These are phyloP conservation scores for Heterobasidion parviporum DNA, from an alignment of 1,284 basidiomycete genomes.

Conservation along the genomic window DNA sequence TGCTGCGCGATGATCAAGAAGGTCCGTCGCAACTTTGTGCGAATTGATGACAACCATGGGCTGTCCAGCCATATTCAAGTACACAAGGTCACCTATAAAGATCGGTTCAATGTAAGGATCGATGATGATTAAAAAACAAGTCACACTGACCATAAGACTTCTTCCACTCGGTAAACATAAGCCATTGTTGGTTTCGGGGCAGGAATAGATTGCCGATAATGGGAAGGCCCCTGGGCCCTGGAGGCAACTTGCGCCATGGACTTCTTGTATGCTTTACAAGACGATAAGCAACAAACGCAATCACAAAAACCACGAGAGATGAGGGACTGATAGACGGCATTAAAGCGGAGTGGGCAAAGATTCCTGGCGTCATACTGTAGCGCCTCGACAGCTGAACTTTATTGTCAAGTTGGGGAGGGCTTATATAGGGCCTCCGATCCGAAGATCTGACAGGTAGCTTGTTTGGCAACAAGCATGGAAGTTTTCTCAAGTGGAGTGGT, in stretches of 20 bases:
- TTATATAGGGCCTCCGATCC: too few relatives aligned
- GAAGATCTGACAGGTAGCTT: too few relatives aligned
- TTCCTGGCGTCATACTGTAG: too few relatives aligned
- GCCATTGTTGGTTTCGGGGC: not conserved
- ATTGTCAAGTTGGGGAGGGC: too few relatives aligned
- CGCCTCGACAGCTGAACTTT: too few relatives aligned
- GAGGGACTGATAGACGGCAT: too few relatives aligned
- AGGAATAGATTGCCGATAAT: not conserved
- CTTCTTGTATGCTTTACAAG: not conserved
- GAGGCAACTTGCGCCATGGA: slow-evolving; percentile 1
- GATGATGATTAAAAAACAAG: not conserved
- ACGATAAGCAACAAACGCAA: too few relatives aligned
- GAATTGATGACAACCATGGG: slow-evolving; percentile 19
- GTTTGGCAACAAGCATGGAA: too few relatives aligned
- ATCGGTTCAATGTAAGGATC: not conserved
- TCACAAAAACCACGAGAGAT: too few relatives aligned
- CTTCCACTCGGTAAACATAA: not conserved
- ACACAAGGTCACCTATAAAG: slow-evolving; percentile 18
- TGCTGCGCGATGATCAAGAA: slow-evolving; percentile 17
- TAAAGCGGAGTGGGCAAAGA: too few relatives aligned
- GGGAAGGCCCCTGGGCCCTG: not conserved
- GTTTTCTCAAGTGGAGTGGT: too few relatives aligned
- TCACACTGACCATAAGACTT: not conserved
- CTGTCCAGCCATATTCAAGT: slow-evolving; percentile 16
- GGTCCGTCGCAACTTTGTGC: slow-evolving; percentile 14